phyloP scores from a whole-genome alignment of 352 stramenopile species.

The Pythium grandisporangium region DNA sequence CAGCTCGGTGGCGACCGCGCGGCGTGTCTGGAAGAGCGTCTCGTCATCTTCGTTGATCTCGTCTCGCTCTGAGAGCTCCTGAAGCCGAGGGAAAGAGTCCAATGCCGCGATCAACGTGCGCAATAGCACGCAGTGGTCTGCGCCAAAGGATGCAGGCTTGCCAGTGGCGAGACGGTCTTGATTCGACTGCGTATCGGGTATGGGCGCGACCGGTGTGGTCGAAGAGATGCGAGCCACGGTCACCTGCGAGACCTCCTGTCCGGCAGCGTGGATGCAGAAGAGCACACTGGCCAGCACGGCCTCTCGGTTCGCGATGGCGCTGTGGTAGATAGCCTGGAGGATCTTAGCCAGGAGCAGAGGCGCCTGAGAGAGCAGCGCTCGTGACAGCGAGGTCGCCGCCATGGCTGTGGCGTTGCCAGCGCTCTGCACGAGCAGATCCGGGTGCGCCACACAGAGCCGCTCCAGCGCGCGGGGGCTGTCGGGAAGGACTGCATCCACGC shows the following conservation, averaged over 20 bases:
- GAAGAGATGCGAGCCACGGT: conserved; percentile 25
- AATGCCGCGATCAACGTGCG: conserved; percentile 57
- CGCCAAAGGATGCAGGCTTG: conserved; percentile 17
- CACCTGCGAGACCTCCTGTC: conserved; percentile 15
- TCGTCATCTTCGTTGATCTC: conserved; percentile 66
- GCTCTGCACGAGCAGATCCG: conserved; percentile 40
- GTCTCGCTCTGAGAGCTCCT: conserved; percentile 45
- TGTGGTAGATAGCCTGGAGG: conserved; percentile 48
- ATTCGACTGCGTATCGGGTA: background rate
- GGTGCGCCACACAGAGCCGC: conserved; percentile 47
- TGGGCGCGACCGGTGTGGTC: conserved; percentile 3
- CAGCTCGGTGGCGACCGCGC: conserved; percentile 37
- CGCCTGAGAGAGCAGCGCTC: conserved; percentile 27
- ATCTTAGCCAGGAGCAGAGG: conserved; percentile 37
- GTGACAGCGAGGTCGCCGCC: conserved; percentile 34
- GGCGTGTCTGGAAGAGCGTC: conserved; percentile 31
- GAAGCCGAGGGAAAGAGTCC: conserved; percentile 35
- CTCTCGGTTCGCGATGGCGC: conserved; percentile 38
- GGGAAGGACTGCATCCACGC: too few species aligned
- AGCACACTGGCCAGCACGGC: conserved; percentile 32
- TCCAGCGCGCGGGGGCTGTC: conserved; percentile 32
- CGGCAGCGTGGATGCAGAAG: conserved; percentile 50
- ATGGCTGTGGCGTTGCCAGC: conserved; percentile 5
- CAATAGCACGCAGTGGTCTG: conserved; percentile 37
- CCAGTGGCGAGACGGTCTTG: too few species aligned